Conservation (phyloP, 2,329 filamentous ascomycete genomes). For the Colletotrichum godetiae region DNA sequence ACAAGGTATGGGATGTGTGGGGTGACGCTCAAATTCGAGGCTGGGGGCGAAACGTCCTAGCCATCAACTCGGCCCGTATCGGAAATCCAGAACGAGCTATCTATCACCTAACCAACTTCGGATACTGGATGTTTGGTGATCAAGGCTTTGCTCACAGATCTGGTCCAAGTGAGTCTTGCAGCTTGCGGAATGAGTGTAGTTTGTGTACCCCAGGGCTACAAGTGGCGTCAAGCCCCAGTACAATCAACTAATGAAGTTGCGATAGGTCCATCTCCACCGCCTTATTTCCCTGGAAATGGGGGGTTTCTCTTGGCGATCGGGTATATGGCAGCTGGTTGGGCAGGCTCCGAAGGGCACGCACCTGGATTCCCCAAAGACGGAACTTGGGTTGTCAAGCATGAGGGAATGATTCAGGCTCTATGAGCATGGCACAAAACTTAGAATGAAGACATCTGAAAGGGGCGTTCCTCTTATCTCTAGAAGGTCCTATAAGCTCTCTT, state of each 20-base stretch:
- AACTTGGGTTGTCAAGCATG: constrained; percentile 46
- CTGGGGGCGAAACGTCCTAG: constrained; percentile 59
- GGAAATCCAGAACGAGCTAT: constrained; percentile 54
- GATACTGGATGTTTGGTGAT: constrained; percentile 54
- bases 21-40: constrained; percentile 53
- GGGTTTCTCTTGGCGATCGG: constrained; percentile 50
- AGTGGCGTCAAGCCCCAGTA: background rate
- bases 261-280: constrained; percentile 37
- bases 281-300: constrained; percentile 50
- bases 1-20: constrained; percentile 53
- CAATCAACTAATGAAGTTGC: background rate
- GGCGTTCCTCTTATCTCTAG: background rate
- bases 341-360: constrained; percentile 37
- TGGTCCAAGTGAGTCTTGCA: constrained; percentile 37
- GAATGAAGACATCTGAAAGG: background rate
- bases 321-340: constrained; percentile 45
- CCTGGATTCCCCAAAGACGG: constrained; percentile 50
- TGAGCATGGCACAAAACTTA: background rate
- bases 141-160: constrained; percentile 41
- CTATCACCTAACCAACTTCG: constrained; percentile 51
- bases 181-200: no score
- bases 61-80: constrained; percentile 55
- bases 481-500: background rate
- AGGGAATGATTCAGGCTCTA: constrained; percentile 1
- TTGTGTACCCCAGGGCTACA: no score